These are phyloP conservation scores for Paramicrosporidium saccamoebae DNA, from an alignment of 371 early-diverging fungal genomes.

Conservation along the genomic window DNA sequence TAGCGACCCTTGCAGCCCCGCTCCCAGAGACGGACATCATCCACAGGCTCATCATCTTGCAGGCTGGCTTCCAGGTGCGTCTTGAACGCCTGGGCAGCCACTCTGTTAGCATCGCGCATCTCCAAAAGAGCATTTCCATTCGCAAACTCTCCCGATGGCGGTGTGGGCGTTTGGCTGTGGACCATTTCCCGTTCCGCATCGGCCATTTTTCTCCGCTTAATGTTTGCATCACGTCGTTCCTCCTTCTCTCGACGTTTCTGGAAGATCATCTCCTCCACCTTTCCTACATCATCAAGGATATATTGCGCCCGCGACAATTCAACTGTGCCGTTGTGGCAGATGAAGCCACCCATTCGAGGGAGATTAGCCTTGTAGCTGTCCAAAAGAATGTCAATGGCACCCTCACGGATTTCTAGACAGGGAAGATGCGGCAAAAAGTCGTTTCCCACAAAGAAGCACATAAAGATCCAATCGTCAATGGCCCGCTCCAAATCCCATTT, in stretches of 20 bases:
- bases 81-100: constrained; percentile 17
- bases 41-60: constrained; percentile 24
- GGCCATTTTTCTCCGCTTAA: constrained; percentile 4
- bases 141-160: constrained; percentile 5
- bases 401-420: constrained; percentile 83
- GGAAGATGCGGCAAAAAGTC: constrained; percentile 97
- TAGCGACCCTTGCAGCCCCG: constrained; percentile 63
- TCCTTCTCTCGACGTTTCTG: constrained; percentile 25
- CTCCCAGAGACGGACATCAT: constrained; percentile 27
- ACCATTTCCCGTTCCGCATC: constrained; percentile 4
- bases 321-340: constrained; percentile 52
- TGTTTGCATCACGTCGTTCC: constrained; percentile 7
- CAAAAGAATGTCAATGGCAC: constrained; percentile 68
- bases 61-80: constrained; percentile 8
- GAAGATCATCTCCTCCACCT: constrained; percentile 54
- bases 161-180: constrained; percentile 5
- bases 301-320: constrained; percentile 35
- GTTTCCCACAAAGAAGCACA: constrained; percentile 98
- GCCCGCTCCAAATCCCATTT: constrained; percentile 59
- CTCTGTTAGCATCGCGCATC: constrained; percentile 2
- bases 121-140: constrained; percentile 5
- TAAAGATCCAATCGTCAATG: constrained; percentile 93
- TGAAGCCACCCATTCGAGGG: constrained; percentile 36
- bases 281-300: constrained; percentile 40
- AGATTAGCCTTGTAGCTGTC: constrained; percentile 47